A percentile compares a stretch with the other conserved stretches of the same genome.
phyloP scores from a whole-genome alignment of 2,329 filamentous ascomycete species.

The Curvularia eragrostidis region DNA sequence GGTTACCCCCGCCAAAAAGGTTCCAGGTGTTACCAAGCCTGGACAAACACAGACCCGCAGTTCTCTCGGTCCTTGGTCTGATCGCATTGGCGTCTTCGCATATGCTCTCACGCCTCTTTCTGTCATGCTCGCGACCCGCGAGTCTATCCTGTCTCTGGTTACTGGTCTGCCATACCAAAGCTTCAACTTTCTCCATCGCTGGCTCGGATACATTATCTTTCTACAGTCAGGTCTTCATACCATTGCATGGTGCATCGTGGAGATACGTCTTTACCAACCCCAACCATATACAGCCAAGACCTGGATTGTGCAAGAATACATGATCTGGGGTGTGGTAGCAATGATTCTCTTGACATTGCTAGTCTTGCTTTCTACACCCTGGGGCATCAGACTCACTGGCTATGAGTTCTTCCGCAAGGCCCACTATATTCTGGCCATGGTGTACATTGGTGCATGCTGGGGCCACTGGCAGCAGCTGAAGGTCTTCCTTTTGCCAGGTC shows the following conservation, averaged over 20 bases:
- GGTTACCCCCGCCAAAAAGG: constrained; percentile 70
- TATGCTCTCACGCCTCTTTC: constrained; percentile 77
- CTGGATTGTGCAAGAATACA: constrained; percentile 71
- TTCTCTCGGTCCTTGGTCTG: constrained; percentile 70
- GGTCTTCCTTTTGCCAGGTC: constrained; percentile 53
- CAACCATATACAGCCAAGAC: constrained; percentile 65
- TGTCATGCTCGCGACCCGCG: constrained; percentile 70
- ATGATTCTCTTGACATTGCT: constrained; percentile 69
- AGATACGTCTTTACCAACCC: constrained; percentile 72
- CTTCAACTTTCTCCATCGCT: constrained; percentile 69
- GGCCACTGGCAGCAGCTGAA: constrained; percentile 72
- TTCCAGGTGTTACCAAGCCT: constrained; percentile 57
- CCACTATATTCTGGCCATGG: constrained; percentile 74
- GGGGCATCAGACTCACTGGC: constrained; percentile 69
- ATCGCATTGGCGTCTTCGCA: constrained; percentile 73
- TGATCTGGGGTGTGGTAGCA: constrained; percentile 75
- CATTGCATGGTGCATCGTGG: constrained; percentile 72
- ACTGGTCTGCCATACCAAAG: constrained; percentile 78
- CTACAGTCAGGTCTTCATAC: constrained; percentile 72
- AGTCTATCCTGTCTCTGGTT: constrained; percentile 71
- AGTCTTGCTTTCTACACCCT: constrained; percentile 64
- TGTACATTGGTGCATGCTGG: constrained; percentile 79
- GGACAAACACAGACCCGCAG: constrained; percentile 69
- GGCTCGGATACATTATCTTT: constrained; percentile 76
- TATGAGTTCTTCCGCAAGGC: constrained; percentile 80